phyloP scores from a whole-genome alignment of 1,139 yeast genomes.

The Saccharomyces hybrid region DNA sequence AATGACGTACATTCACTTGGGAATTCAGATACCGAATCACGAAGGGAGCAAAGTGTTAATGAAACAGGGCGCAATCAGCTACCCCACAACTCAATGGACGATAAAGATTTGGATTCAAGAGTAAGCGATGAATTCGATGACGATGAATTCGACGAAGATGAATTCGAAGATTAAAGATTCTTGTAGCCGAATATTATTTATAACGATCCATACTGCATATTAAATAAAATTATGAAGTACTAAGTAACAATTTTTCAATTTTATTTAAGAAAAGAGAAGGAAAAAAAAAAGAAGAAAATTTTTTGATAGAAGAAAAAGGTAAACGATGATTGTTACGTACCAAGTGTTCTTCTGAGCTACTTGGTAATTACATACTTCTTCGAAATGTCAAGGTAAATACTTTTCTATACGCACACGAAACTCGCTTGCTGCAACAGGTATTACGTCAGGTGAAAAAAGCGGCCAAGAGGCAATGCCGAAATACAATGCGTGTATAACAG shows the following conservation, averaged over 20 bases:
- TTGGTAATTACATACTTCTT: neutral
- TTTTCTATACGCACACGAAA: neutral
- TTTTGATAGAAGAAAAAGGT: neutral
- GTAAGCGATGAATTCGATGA: slow-evolving; percentile 22
- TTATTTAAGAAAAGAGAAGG: neutral
- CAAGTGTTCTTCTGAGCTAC: neutral
- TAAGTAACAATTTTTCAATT: neutral
- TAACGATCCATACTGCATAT: neutral
- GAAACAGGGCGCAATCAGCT: slow-evolving; percentile 19
- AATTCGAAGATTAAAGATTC: slow-evolving; percentile 15
- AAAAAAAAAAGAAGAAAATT: neutral
- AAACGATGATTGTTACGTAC: neutral
- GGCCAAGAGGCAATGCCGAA: neutral
- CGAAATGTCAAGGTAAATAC: slow-evolving; percentile 2
- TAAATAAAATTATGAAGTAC: neutral
- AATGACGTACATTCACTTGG: slow-evolving; percentile 16
- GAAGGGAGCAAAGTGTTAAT: slow-evolving; percentile 3
- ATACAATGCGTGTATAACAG: neutral
- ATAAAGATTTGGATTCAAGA: slow-evolving; percentile 10
- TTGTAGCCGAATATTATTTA: neutral
- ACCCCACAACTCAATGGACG: slow-evolving; percentile 18
- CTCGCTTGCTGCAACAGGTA: neutral
- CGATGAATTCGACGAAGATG: slow-evolving; percentile 24
- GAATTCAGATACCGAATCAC: neutral
- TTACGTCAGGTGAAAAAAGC: slow-evolving; percentile 1